These are phyloP conservation scores for Sapria himalayana DNA, from an alignment of 345 rosid species.

Conservation along the genomic window DNA sequence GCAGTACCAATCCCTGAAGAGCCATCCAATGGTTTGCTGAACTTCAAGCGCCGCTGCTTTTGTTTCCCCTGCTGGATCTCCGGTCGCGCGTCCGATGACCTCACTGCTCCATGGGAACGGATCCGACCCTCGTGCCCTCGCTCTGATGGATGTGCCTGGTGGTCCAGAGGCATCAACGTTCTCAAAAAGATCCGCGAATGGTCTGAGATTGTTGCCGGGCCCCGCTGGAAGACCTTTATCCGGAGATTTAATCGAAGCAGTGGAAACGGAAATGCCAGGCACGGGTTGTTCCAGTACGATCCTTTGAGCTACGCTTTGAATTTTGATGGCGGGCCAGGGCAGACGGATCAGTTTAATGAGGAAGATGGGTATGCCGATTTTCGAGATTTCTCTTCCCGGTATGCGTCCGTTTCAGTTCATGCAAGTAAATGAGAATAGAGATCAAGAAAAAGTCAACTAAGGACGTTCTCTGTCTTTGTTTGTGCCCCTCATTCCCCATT, in stretches of 20 bases:
- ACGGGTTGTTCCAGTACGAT: slow-evolving; percentile 61
- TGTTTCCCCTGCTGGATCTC: slow-evolving; percentile 35
- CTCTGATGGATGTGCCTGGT: slow-evolving; percentile 19
- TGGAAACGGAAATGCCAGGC: slow-evolving; percentile 11
- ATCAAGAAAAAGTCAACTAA: no score
- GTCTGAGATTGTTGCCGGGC: slow-evolving; percentile 96
- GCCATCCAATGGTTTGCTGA: slow-evolving; percentile 10
- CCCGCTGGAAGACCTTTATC: slow-evolving; percentile 88
- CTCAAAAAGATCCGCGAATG: slow-evolving; percentile 51
- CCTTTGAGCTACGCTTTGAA: slow-evolving; percentile 70
- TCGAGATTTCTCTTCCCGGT: slow-evolving; percentile 50
- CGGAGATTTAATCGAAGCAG: slow-evolving; percentile 52
- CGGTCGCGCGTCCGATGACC: slow-evolving; percentile 15
- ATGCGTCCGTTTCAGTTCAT: slow-evolving; percentile 30
- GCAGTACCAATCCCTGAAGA: slow-evolving; percentile 6
- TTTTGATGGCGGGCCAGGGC: slow-evolving; percentile 42
- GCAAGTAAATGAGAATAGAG: no score
- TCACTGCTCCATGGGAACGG: slow-evolving; percentile 40
- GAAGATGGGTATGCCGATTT: slow-evolving; percentile 15
- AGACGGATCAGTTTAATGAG: slow-evolving; percentile 16
- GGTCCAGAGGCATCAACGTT: slow-evolving; percentile 30
- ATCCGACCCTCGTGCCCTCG: slow-evolving; percentile 11
- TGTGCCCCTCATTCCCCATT: no score
- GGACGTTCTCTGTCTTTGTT: no score
- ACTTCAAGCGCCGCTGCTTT: slow-evolving; percentile 27